Conservation (phyloP, 768 basidiomycete genomes). For the Trametes cingulata region DNA sequence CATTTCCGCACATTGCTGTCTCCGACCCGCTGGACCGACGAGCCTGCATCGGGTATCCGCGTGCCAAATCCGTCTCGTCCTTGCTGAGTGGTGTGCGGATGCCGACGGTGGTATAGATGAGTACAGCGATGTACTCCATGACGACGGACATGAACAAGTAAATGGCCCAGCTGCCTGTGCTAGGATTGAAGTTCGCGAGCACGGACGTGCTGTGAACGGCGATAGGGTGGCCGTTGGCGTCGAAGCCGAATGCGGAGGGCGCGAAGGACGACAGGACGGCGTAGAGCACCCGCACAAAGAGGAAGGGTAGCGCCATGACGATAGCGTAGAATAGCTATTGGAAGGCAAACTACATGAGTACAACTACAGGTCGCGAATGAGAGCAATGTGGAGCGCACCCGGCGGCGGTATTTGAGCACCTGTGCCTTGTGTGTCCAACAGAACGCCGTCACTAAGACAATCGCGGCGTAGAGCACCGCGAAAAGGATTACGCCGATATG, state of each 20-base stretch:
- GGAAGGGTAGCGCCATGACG: constrained; percentile 56
- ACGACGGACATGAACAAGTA: constrained; percentile 56
- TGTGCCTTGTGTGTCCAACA: constrained; percentile 11
- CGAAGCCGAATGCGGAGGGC: constrained; percentile 32
- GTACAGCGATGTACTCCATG: constrained; percentile 2
- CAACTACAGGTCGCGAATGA: background rate
- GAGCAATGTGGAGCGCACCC: background rate
- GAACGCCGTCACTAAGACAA: constrained; percentile 10
- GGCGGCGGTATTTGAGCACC: constrained; percentile 14
- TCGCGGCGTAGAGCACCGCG: constrained; percentile 41
- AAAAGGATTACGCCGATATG: constrained; percentile 39
- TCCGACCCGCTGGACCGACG: no score
- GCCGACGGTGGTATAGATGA: background rate
- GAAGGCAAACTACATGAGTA: background rate
- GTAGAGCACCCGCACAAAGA: constrained; percentile 59
- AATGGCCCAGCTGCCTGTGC: constrained; percentile 52
- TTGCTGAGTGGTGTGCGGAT: constrained; percentile 3
- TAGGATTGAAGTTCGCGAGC: constrained; percentile 27
- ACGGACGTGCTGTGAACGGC: constrained; percentile 51
- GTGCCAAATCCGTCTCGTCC: background rate
- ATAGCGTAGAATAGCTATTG: constrained; percentile 59
- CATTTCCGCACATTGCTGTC: no score
- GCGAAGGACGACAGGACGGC: constrained; percentile 61
- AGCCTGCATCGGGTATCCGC: background rate
- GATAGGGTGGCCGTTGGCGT: background rate